A percentile compares a stretch with the other conserved stretches of the same genome.
Conservation (phyloP, 78 protist genomes). For the Dictyostelium brefeldianum region DNA sequence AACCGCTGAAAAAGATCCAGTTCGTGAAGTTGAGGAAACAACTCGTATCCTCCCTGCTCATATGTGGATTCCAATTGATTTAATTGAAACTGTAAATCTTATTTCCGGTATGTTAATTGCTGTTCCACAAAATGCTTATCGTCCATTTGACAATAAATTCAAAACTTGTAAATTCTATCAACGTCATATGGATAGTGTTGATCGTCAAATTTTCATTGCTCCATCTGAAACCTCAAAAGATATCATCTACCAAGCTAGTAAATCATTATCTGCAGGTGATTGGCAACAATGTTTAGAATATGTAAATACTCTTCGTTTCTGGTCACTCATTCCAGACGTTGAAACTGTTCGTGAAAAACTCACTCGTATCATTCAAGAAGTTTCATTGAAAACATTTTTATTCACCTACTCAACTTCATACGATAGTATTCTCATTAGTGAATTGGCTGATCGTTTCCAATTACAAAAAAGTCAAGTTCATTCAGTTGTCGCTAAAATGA, state of each 20-base stretch:
- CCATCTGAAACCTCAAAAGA: conserved; percentile 97
- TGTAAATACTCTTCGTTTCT: conserved; percentile 74
- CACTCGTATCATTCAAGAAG: conserved; percentile 86
- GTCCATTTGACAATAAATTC: conserved; percentile 73
- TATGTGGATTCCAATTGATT: conserved; percentile 97
- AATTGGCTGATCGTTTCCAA: conserved; percentile 82
- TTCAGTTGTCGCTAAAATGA: conserved; percentile 90
- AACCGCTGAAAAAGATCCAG: conserved; percentile 77
- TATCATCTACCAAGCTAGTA: conserved; percentile 88
- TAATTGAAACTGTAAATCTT: conserved; percentile 94
- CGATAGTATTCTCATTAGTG: conserved; percentile 78
- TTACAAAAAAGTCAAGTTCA: conserved; percentile 70
- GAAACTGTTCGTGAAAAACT: conserved; percentile 75
- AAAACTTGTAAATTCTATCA: conserved; percentile 89
- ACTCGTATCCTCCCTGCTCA: conserved; percentile 95
- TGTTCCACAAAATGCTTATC: conserved; percentile 92
- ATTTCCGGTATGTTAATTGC: conserved; percentile 95
- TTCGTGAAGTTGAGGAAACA: conserved; percentile 88
- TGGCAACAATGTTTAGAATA: conserved; percentile 83
- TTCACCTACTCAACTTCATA: conserved; percentile 80
- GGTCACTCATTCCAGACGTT: conserved; percentile 83
- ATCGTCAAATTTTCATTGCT: conserved; percentile 86
- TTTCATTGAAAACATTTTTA: conserved; percentile 89
- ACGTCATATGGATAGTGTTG: conserved; percentile 84
- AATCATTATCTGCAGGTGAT: conserved; percentile 89